A percentile compares a stretch with the other conserved stretches of the same genome.
These are phyloP conservation scores for Quercus dentata DNA, from an alignment of 306 rosid genomes.

Conservation along the genomic window DNA sequence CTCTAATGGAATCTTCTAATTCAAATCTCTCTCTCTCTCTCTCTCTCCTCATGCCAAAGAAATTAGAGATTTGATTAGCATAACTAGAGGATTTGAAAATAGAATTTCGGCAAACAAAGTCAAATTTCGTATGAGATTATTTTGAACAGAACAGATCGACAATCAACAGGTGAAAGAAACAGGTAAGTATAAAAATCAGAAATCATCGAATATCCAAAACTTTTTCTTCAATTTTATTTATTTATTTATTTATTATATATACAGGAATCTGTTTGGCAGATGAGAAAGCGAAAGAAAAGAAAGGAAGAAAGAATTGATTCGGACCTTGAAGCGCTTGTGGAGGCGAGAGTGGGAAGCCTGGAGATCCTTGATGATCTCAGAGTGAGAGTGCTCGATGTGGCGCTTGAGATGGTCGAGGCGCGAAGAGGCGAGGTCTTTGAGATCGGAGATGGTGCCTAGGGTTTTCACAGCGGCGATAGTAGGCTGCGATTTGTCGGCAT, in stretches of 20 bases:
- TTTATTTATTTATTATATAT: neutral
- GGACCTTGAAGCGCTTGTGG: constrained; percentile 80
- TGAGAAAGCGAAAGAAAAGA: constrained; percentile 8
- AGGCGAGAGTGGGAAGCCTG: constrained; percentile 76
- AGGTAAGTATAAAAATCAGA: neutral
- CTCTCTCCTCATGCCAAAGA: too few species aligned
- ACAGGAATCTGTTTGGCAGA: neutral
- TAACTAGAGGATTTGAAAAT: neutral
- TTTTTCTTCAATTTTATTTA: neutral
- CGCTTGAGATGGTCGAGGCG: constrained; percentile 67
- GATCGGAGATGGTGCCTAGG: constrained; percentile 60
- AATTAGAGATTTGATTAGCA: neutral
- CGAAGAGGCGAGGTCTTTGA: constrained; percentile 63
- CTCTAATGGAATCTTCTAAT: too few species aligned
- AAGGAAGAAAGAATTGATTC: constrained; percentile 2
- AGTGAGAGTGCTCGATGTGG: constrained; percentile 72
- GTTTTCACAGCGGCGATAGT: constrained; percentile 18
- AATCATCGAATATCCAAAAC: neutral
- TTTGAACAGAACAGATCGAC: neutral
- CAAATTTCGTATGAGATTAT: neutral
- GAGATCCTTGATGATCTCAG: constrained; percentile 71
- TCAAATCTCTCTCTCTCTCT: too few species aligned
- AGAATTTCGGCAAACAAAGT: neutral
- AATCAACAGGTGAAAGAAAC: too few species aligned
- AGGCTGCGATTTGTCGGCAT: constrained; percentile 28